Percentiles rank a stretch among this genome's conserved stretches.
Evolutionary conservation across 164 flowering plant genomes (phyloP).

Genomic region (Euptelea pleiosperma): DNA sequence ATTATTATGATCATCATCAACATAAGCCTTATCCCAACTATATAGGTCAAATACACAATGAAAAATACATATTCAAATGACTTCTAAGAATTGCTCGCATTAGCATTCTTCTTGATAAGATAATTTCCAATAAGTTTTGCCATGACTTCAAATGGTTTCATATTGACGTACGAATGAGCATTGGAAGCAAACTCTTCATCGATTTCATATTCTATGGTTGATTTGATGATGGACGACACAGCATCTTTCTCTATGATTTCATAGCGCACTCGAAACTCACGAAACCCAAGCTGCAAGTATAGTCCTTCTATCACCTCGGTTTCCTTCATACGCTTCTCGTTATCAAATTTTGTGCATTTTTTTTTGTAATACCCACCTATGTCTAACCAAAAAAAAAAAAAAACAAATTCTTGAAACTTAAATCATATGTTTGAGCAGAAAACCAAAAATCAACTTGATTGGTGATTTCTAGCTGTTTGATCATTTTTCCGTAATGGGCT

Average conservation of each 20-base stretch:
- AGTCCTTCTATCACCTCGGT: slow-evolving; percentile 36
- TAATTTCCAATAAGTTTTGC: slow-evolving; percentile 11
- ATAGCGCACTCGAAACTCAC: slow-evolving; percentile 16
- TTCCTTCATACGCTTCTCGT: slow-evolving; percentile 31
- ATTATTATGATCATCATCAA: no score
- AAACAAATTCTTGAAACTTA: no score
- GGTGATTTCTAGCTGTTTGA: no score
- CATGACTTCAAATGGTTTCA: slow-evolving; percentile 16
- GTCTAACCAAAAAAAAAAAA: no score
- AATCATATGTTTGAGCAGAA: no score
- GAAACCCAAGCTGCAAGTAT: slow-evolving; percentile 26
- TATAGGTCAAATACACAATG: no score
- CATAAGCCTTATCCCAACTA: no score
- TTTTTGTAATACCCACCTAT: slow-evolving; percentile 33
- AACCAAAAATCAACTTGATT: no score
- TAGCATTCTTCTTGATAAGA: slow-evolving; percentile 10
- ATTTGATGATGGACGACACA: slow-evolving; percentile 20
- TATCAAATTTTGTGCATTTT: slow-evolving; percentile 36
- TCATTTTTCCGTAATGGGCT: no score
- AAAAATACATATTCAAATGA: no score
- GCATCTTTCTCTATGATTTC: slow-evolving; percentile 32
- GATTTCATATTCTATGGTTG: slow-evolving; percentile 30
- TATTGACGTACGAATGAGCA: slow-evolving; percentile 19
- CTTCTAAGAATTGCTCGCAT: no score
- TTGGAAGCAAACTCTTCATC: slow-evolving; percentile 23